Evolutionary conservation across 345 rosid genomes (phyloP).

Genomic region (Sonneratia alba): DNA sequence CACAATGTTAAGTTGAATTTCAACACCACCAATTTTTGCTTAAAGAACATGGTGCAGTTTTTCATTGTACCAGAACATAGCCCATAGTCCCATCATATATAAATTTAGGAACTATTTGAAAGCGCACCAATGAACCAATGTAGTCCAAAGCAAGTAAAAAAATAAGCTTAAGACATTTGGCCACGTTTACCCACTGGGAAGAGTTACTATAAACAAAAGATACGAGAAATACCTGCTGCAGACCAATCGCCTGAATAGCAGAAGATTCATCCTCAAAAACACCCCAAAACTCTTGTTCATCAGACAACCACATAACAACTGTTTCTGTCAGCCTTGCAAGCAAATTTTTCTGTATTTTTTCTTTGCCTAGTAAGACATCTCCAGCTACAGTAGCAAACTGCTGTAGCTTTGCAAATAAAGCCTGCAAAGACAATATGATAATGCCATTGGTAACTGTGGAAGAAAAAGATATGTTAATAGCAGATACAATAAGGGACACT

Average conservation of each 20-base stretch:
- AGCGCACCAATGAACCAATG: not conserved
- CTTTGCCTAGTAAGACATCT: constrained; percentile 82
- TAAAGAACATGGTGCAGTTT: not conserved
- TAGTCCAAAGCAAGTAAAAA: not conserved
- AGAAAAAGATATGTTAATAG: not conserved
- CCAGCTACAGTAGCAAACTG: constrained; percentile 93
- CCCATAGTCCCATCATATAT: not conserved
- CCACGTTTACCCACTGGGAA: no score
- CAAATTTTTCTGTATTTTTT: constrained; percentile 79
- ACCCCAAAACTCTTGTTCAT: constrained; percentile 94
- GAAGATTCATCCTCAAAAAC: constrained; percentile 73
- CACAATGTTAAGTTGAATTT: no score
- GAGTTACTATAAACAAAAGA: not conserved
- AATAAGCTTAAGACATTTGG: no score
- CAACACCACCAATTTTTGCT: no score
- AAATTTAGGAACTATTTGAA: not conserved
- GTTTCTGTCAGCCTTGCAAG: constrained; percentile 96
- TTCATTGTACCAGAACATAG: not conserved
- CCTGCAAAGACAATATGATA: constrained; percentile 38
- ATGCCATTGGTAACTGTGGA: not conserved
- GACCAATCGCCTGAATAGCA: constrained; percentile 63
- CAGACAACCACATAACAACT: constrained; percentile 85
- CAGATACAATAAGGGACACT: not conserved
- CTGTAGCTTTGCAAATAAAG: constrained; percentile 88
- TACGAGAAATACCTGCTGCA: constrained; percentile 62